Evolutionary conservation across 2,329 filamentous ascomycete genomes (phyloP).

Genomic region (Colletotrichum sp.): DNA sequence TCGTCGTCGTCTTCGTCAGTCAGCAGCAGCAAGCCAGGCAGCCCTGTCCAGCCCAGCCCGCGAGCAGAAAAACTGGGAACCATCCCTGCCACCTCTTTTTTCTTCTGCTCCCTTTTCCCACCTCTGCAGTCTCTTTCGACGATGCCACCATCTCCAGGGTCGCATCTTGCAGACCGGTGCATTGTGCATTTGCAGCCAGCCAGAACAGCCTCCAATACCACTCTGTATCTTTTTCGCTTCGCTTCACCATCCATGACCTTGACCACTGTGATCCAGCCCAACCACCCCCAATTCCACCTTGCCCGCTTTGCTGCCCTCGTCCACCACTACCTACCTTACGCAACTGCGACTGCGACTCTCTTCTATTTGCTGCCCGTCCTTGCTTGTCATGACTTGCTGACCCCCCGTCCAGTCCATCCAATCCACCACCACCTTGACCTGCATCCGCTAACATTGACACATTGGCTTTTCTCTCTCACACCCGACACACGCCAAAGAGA

Average conservation of each 20-base stretch:
- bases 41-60: background rate
- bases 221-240: conserved; percentile 1
- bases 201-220: background rate
- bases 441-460: background rate
- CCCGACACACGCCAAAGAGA: background rate
- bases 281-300: background rate
- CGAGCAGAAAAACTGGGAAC: conserved; percentile 24
- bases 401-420: background rate
- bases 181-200: background rate
- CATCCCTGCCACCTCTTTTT: conserved; percentile 15
- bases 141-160: conserved; percentile 4
- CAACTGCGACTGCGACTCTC: background rate
- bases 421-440: background rate
- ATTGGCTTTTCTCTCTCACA: background rate
- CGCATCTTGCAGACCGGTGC: background rate
- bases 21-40: background rate
- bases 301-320: background rate
- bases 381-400: background rate
- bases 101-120: background rate
- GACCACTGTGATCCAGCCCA: conserved; percentile 13
- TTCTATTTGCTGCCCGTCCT: background rate
- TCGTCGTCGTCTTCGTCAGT: background rate
- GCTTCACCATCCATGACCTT: conserved; percentile 7
- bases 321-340: background rate
- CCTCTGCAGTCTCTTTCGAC: background rate